phyloP scores from a whole-genome alignment of 805 yeast species.

The Candida lessepsii region DNA sequence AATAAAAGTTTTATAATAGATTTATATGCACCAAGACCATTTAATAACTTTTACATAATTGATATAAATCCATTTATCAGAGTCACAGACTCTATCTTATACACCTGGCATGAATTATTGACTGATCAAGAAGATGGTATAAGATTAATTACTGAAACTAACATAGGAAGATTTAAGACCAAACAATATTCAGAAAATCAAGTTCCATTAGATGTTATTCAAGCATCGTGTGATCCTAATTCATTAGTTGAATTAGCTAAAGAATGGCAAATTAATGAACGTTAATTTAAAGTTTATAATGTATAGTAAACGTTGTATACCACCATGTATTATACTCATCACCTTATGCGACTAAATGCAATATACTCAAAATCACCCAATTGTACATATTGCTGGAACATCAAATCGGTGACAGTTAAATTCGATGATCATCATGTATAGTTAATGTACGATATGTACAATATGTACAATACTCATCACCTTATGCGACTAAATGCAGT shows the following conservation, averaged over 20 bases:
- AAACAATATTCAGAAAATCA: constrained; percentile 87
- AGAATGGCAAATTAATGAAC: constrained; percentile 17
- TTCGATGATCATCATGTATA: no score
- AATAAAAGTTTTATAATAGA: constrained; percentile 60
- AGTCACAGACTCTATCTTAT: constrained; percentile 74
- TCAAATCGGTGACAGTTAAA: no score
- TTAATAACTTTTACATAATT: constrained; percentile 60
- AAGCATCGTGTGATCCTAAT: constrained; percentile 69
- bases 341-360: no score
- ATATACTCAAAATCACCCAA: no score
- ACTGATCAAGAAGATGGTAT: constrained; percentile 42
- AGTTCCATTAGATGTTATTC: constrained; percentile 88
- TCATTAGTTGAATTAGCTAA: constrained; percentile 55
- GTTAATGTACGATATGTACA: no score
- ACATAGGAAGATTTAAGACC: constrained; percentile 71
- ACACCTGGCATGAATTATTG: constrained; percentile 78
- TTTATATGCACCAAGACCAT: constrained; percentile 78
- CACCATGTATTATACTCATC: no score
- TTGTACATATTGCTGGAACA: no score
- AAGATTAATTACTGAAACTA: constrained; percentile 65
- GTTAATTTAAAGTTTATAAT: no score
- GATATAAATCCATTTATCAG: constrained; percentile 87
- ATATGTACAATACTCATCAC: no score
- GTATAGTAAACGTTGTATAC: no score
- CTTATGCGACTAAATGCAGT: no score